A percentile compares a stretch with the other conserved stretches of the same genome.
These are phyloP conservation scores for Citrus sp. DNA, from an alignment of 345 rosid genomes.

Conservation along the genomic window DNA sequence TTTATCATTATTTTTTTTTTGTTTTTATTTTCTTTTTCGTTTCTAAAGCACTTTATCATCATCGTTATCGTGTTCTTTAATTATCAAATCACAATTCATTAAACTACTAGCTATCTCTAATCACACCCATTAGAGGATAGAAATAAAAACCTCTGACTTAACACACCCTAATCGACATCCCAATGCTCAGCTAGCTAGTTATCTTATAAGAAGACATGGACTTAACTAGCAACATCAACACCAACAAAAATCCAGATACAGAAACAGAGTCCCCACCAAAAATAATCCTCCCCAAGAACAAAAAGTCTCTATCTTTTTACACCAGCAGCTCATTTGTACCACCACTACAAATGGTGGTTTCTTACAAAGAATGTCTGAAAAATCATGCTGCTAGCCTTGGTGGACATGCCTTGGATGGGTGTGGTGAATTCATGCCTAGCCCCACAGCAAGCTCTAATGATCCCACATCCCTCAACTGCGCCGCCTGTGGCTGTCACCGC, in stretches of 20 bases:
- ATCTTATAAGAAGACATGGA: constrained; percentile 15
- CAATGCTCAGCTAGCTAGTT: background rate
- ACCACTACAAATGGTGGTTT: constrained; percentile 33
- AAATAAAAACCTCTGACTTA: background rate
- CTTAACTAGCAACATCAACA: constrained; percentile 10
- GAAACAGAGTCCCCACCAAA: constrained; percentile 18
- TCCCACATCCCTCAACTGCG: constrained; percentile 62
- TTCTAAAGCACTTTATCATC: background rate
- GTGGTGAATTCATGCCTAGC: constrained; percentile 79
- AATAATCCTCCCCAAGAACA: background rate
- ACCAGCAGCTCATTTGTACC: constrained; percentile 6
- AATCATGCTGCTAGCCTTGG: constrained; percentile 80
- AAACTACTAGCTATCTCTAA: background rate
- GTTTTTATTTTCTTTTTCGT: background rate
- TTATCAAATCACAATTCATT: constrained; percentile 1
- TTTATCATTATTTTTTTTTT: background rate
- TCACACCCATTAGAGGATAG: background rate
- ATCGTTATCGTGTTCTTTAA: constrained; percentile 1
- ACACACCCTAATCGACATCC: background rate
- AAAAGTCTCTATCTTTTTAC: constrained; percentile 6
- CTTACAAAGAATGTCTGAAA: constrained; percentile 77
- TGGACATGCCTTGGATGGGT: constrained; percentile 77
- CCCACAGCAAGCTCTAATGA: constrained; percentile 29
- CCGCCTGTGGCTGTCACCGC: constrained; percentile 94
- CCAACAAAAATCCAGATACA: background rate